These are phyloP conservation scores for Neophaeococcomyces aloes DNA, from an alignment of 2,329 filamentous ascomycete species.

Conservation along the genomic window DNA sequence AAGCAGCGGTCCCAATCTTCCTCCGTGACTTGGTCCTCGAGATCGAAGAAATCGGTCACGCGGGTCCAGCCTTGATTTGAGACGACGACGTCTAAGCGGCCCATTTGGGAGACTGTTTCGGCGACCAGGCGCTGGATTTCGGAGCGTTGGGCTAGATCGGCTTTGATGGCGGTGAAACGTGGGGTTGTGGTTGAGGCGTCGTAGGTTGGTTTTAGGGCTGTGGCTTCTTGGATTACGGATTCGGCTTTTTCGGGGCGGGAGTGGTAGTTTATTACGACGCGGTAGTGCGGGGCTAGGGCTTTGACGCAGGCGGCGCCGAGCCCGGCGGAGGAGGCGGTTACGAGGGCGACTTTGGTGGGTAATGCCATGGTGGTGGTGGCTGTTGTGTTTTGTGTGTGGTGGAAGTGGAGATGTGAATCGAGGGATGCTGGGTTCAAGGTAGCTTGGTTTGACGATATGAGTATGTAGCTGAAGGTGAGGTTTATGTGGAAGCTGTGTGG, in stretches of 20 bases:
- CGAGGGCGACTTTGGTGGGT: constrained; percentile 15
- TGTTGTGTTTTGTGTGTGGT: too few relatives aligned
- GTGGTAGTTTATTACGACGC: constrained; percentile 23
- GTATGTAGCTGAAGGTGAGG: too few relatives aligned
- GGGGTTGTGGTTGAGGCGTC: constrained; percentile 6
- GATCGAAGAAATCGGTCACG: constrained; percentile 28
- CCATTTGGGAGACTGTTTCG: constrained; percentile 36
- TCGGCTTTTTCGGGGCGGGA: constrained; percentile 20
- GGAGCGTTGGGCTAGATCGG: constrained; percentile 18
- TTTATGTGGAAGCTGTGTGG: too few relatives aligned
- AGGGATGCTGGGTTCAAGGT: too few relatives aligned
- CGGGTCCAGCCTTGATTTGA: constrained; percentile 32
- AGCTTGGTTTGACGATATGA: too few relatives aligned
- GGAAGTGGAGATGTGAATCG: too few relatives aligned
- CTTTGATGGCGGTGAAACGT: constrained; percentile 21
- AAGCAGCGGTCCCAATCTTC: constrained; percentile 51
- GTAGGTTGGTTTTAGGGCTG: constrained; percentile 12
- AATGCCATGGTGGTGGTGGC: constrained; percentile 10
- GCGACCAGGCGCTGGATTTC: constrained; percentile 30
- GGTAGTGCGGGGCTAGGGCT: constrained; percentile 18
- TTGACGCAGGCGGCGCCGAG: constrained; percentile 21
- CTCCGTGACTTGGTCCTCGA: constrained; percentile 29
- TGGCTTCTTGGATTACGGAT: constrained; percentile 19
- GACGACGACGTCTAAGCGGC: constrained; percentile 39
- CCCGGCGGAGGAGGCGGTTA: constrained; percentile 21